These are phyloP conservation scores for Caulochytrium protostelioides DNA, from an alignment of 371 early-diverging fungal species.

Conservation along the genomic window DNA sequence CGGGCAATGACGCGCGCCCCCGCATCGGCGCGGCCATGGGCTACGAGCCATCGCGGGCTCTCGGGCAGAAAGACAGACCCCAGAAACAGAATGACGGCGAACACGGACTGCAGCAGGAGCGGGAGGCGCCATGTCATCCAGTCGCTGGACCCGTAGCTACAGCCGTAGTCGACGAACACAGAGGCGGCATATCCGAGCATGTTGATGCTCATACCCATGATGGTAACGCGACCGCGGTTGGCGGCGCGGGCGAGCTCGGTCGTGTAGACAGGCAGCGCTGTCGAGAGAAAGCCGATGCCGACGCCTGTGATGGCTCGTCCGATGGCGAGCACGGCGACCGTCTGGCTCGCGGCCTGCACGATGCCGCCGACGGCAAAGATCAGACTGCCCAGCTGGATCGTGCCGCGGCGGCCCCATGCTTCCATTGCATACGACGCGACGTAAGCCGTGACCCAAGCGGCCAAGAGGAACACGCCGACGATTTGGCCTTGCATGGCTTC, in stretches of 20 bases:
- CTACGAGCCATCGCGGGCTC: no score
- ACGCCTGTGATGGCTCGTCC: slow-evolving; percentile 22
- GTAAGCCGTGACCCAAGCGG: no score
- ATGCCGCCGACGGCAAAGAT: slow-evolving; percentile 17
- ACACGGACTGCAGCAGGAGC: slow-evolving; percentile 1
- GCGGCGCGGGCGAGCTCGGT: slow-evolving; percentile 19
- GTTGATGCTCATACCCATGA: slow-evolving; percentile 20
- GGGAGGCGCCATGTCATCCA: not conserved
- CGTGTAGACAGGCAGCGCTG: slow-evolving; percentile 22
- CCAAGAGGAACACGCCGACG: no score
- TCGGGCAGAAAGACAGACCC: no score
- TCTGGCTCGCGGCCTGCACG: slow-evolving; percentile 17
- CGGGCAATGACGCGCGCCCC: no score
- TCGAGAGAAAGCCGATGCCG: slow-evolving; percentile 23
- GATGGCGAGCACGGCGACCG: slow-evolving; percentile 21
- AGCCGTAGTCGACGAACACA: slow-evolving; percentile 11
- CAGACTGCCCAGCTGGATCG: slow-evolving; percentile 13
- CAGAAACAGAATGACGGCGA: no score
- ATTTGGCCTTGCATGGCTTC: no score
- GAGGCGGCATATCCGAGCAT: slow-evolving; percentile 22
- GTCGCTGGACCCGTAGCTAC: slow-evolving; percentile 17
- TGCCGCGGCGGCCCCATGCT: slow-evolving; percentile 20
- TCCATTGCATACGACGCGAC: no score
- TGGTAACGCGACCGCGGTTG: slow-evolving; percentile 17
- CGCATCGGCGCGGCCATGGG: no score